Conservation (phyloP, 2,329 filamentous ascomycete genomes). For the Aspergillus cejpii region DNA sequence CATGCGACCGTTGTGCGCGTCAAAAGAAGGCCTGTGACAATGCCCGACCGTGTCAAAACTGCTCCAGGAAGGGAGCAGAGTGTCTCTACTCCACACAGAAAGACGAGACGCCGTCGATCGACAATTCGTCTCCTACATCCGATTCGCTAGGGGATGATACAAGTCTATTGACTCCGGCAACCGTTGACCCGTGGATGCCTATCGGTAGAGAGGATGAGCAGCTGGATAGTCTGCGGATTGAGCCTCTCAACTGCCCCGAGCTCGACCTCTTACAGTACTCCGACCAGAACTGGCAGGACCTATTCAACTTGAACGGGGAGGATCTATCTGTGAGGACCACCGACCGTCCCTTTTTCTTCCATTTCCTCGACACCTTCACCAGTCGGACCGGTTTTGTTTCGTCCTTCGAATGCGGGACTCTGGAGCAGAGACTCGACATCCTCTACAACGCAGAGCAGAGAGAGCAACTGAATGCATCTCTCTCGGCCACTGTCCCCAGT, state of each 20-base stretch:
- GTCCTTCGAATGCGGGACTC: conserved; percentile 36
- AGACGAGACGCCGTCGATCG: neutral
- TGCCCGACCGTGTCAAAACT: conserved; percentile 28
- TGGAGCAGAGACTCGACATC: conserved; percentile 26
- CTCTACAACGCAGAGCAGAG: conserved; percentile 1
- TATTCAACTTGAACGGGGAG: conserved; percentile 6
- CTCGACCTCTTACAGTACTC: conserved; percentile 1
- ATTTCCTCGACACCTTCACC: conserved; percentile 34
- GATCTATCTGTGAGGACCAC: neutral
- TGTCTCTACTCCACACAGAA: conserved; percentile 18
- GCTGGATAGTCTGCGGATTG: neutral
- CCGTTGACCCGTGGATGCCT: neutral
- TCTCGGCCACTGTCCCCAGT: neutral
- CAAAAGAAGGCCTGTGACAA: conserved; percentile 34
- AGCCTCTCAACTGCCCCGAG: conserved; percentile 1
- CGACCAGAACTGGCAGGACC: conserved; percentile 10
- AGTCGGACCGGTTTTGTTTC: conserved; percentile 32
- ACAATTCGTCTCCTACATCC: neutral
- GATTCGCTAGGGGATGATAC: neutral
- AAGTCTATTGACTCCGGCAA: neutral
- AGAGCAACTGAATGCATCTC: neutral
- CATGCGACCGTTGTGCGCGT: conserved; percentile 33
- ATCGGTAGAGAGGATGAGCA: conserved; percentile 2
- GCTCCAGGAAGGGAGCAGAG: conserved; percentile 16
- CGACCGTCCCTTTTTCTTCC: conserved; percentile 14